Evolutionary conservation across 2,329 filamentous ascomycete species (phyloP), one percentile per base, ranked within the genome.

Genomic region (Aspergillus costaricaensis): DNA sequence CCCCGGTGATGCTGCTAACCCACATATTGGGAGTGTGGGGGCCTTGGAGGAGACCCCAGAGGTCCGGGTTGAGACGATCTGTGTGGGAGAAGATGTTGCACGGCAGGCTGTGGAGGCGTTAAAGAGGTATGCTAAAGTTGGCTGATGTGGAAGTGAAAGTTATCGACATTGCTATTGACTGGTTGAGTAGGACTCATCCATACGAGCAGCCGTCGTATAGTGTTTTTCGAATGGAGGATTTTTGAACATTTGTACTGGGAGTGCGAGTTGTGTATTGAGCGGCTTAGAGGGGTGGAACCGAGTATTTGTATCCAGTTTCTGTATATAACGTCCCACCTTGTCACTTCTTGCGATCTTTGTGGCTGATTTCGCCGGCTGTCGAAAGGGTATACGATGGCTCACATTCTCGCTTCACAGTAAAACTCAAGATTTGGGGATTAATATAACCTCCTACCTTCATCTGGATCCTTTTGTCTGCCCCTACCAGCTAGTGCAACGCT

Each of bases 51-150:
- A 57, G 47, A 56, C 57, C 4, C 57, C 61, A 38, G 63, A 65
- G 49, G 23, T 65, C 9, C 32, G 62, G 8, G 63, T 65, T n/a
- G 63, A 65, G 56, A 63, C 59, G 51, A 25, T 65, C 12, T 61
- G 59, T 57, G 59, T 63, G 5, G 57, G 63, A 4, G 63, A 62
- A 44, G 63, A 63, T 2, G 47, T 59, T 38, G 55, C 57, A 3
- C 39, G 57, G 48, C 56, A 52, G 25, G 63, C 62, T 6, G 63
- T 65, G n/a, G 62, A 61, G 32, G 63, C 62, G 10, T 53, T 65
- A 57, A 65, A 65, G 17, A 60, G 19, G 63, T 64, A 14, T n/a
- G 61, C 41, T 47, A n/a, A 25, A 8, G 6, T n/a, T 52, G 6
- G 48, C 36, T 17, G 1, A 14, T 23, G 4, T 38, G 27, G 41